Evolutionary conservation across 441 rosid species (phyloP).

Genomic region (Euphorbia schlechtendalii): DNA sequence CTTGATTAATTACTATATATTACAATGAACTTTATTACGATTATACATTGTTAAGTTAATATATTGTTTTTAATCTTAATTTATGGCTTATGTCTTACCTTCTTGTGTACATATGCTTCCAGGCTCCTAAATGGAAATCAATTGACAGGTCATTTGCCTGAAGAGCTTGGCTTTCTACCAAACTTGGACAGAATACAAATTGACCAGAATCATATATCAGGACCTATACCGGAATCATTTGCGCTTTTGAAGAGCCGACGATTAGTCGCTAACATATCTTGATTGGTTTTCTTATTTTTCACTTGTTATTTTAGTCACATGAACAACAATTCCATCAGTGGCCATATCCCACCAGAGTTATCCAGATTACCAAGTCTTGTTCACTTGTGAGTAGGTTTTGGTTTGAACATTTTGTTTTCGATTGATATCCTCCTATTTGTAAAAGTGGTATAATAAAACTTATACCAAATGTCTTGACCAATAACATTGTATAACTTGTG

Average conservation of each 20-base stretch:
- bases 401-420: no score
- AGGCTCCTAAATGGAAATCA: constrained; percentile 91
- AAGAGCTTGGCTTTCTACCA: no score
- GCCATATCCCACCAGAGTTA: constrained; percentile 89
- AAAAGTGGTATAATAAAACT: no score
- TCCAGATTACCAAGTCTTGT: no score
- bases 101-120: constrained; percentile 23
- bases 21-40: background rate
- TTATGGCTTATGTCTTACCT: background rate
- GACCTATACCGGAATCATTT: constrained; percentile 73
- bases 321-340: constrained; percentile 95
- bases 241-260: constrained; percentile 36
- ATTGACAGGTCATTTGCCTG: constrained; percentile 65
- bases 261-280: background rate
- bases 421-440: no score
- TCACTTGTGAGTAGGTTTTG: no score
- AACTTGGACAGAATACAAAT: constrained; percentile 87
- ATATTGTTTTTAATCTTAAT: background rate
- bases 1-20: no score
- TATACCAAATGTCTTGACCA: no score
- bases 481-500: no score
- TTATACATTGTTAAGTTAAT: background rate
- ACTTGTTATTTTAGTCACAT: no score
- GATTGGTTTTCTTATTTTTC: background rate
- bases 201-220: constrained; percentile 83